Conservation (phyloP, 2,329 filamentous ascomycete species). For the Chaetomiaceae sp. region DNA sequence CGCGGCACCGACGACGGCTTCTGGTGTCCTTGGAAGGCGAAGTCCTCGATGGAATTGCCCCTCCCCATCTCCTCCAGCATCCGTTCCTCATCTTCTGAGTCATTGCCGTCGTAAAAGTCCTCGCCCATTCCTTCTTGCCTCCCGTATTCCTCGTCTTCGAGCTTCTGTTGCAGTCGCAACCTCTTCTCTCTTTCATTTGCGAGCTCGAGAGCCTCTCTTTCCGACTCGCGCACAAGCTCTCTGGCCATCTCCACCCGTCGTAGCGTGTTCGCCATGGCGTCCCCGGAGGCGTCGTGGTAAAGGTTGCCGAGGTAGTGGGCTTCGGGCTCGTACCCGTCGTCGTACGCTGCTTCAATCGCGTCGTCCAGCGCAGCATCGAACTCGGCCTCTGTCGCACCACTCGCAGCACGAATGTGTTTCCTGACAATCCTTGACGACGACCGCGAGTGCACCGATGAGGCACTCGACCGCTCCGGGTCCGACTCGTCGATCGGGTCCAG, state of each 20-base stretch:
- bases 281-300: conserved; percentile 35
- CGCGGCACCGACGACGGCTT: conserved; percentile 64
- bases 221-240: conserved; percentile 67
- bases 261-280: conserved; percentile 51
- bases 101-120: conserved; percentile 59
- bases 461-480: conserved; percentile 70
- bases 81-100: conserved; percentile 68
- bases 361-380: conserved; percentile 93
- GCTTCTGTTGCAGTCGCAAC: conserved; percentile 35
- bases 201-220: conserved; percentile 62
- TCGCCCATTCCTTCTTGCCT: conserved; percentile 33
- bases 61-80: conserved; percentile 83
- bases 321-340: conserved; percentile 75
- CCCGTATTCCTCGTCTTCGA: conserved; percentile 43
- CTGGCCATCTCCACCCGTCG: conserved; percentile 70
- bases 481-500: conserved; percentile 93
- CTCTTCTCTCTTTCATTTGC: conserved; percentile 57
- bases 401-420: conserved; percentile 64
- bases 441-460: conserved; percentile 75
- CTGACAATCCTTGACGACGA: conserved; percentile 66
- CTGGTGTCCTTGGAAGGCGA: conserved; percentile 65
- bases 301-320: conserved; percentile 29
- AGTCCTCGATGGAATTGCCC: conserved; percentile 77
- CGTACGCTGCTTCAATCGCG: conserved; percentile 92
- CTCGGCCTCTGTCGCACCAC: conserved; percentile 75